Evolutionary conservation across 345 rosid genomes (phyloP).

Genomic region (Salix dunnii): DNA sequence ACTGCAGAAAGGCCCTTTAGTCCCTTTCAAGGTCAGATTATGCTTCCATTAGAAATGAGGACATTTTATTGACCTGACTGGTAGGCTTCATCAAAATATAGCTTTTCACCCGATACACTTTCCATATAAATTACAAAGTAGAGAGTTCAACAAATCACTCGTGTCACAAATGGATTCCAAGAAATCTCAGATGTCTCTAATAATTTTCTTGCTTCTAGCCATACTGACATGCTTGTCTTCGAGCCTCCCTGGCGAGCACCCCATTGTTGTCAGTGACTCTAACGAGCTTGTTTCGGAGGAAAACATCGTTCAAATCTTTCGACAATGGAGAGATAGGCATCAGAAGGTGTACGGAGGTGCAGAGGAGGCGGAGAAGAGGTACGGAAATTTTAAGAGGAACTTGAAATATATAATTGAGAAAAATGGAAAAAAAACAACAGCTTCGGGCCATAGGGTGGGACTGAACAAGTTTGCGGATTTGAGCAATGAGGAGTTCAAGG

Average conservation of each 20-base stretch:
- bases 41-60: neutral
- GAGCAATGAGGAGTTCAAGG: constrained; percentile 57
- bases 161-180: constrained; percentile 28
- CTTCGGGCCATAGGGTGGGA: constrained; percentile 36
- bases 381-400: constrained; percentile 43
- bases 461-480: constrained; percentile 65
- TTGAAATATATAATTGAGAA: constrained; percentile 47
- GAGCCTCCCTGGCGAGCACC: constrained; percentile 39
- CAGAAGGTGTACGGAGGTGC: constrained; percentile 43
- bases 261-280: constrained; percentile 34
- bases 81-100: constrained; percentile 27
- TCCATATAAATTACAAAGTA: constrained; percentile 12
- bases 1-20: constrained; percentile 3
- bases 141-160: neutral
- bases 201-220: constrained; percentile 26
- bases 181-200: constrained; percentile 2
- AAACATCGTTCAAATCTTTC: constrained; percentile 42
- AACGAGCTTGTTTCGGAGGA: constrained; percentile 41
- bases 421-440: constrained; percentile 15
- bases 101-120: neutral
- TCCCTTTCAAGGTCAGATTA: neutral
- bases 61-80: constrained; percentile 33
- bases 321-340: constrained; percentile 48
- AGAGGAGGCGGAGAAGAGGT: constrained; percentile 45
- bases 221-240: constrained; percentile 23